Evolutionary conservation across 768 basidiomycete species (phyloP), one percentile per base, ranked within the genome.

Genomic region (Boletus vermiculosoides): DNA sequence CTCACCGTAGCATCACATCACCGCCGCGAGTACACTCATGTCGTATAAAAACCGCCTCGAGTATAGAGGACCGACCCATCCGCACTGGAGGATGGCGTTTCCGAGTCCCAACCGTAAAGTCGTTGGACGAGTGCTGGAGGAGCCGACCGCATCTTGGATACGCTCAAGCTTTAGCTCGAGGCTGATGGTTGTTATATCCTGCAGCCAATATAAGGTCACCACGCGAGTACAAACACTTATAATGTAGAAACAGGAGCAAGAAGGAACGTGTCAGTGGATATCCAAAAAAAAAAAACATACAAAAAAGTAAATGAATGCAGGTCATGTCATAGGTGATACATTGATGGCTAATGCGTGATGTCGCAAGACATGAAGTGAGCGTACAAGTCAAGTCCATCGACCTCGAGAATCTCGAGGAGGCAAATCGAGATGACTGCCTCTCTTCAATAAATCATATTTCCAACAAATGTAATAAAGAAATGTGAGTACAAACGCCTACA

Each of bases 401-500:
- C 34, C 52, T 58, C 52, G 52, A 56, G 22, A 55, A 63, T 15
- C 34, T n/a, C 39, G n/a, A 71, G n/a, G 28, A 46, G 5, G 2
- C 25, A 20, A 59, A 56, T 22, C 44, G 71, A 64, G 45, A 65
- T 67, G 13, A 4, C 18, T 71, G 42, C 39, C 39, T 40, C 39
- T 40, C 54, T 46, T 36, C 20, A 31, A 55, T 58, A 61, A 20
- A 61, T 59, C 41, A 23, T 57, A 57, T 57, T 56, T 54, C 50
- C 56, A 55, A 52, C 49, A 44, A 56, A 50, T 40, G 37, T 30
- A 45, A 15, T 51, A 44, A 40, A 45, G 9, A 34, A 25, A 40
- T 58, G 40, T 31, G 58, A 60, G 47, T 67, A 58, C 63, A 64
- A 22, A 55, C 18, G 30, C 45, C 25, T 12, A 39, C 40, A 46